Conservation (phyloP, 2,329 filamentous ascomycete species). For the Penicillium sp. region DNA sequence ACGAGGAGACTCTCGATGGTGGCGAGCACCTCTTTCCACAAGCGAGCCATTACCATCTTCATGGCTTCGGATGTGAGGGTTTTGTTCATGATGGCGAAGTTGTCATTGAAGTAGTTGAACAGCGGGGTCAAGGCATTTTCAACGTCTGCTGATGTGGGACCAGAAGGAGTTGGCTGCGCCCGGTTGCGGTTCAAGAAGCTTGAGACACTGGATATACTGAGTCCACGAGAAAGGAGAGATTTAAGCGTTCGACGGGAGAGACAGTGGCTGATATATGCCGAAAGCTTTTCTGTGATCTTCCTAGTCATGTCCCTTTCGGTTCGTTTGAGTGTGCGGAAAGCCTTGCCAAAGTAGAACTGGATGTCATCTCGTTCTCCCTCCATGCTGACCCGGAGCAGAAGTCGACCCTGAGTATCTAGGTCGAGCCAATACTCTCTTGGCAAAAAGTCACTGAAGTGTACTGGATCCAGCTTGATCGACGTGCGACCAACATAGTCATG, state of each 20-base stretch:
- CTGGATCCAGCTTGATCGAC: constrained; percentile 96
- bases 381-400: constrained; percentile 93
- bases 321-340: constrained; percentile 90
- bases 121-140: constrained; percentile 79
- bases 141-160: constrained; percentile 69
- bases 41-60: constrained; percentile 94
- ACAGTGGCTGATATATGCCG: constrained; percentile 86
- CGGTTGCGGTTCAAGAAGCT: constrained; percentile 61
- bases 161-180: constrained; percentile 50
- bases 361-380: constrained; percentile 98
- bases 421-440: constrained; percentile 98
- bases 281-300: constrained; percentile 97
- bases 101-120: constrained; percentile 95
- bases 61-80: constrained; percentile 94
- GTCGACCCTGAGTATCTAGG: constrained; percentile 86
- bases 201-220: constrained; percentile 70
- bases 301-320: constrained; percentile 98
- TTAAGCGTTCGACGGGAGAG: constrained; percentile 80
- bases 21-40: constrained; percentile 96
- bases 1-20: constrained; percentile 89
- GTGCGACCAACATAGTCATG: constrained; percentile 96
- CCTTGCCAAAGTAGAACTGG: constrained; percentile 96
- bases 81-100: constrained; percentile 98
- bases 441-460: constrained; percentile 93
- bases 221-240: constrained; percentile 69